Conservation (phyloP, 257 asterid genomes). For the Solanum dulcamara region DNA sequence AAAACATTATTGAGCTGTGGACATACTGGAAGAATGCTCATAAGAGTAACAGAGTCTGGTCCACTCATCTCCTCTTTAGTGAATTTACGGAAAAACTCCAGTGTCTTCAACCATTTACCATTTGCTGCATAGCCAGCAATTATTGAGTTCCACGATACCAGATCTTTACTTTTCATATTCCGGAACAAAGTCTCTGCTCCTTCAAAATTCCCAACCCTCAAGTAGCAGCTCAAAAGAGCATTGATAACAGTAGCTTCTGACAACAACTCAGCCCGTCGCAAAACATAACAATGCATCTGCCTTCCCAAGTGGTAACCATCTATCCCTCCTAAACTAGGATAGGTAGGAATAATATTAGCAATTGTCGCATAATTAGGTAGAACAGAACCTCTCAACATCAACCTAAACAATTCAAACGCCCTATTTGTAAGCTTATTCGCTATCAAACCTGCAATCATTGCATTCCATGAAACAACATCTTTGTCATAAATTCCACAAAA, state of each 20-base stretch:
- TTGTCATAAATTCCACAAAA: conserved; percentile 48
- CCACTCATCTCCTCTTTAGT: conserved; percentile 16
- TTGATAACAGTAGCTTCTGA: conserved; percentile 34
- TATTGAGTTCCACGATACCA: conserved; percentile 72
- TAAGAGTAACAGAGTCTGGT: conserved; percentile 49
- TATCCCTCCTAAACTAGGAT: conserved; percentile 30
- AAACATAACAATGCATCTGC: conserved; percentile 55
- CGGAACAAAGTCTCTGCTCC: conserved; percentile 45
- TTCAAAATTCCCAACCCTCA: conserved; percentile 34
- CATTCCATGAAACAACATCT: conserved; percentile 79
- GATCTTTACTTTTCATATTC: conserved; percentile 40
- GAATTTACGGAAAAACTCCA: conserved; percentile 33
- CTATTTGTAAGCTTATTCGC: conserved; percentile 41
- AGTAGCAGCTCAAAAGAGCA: conserved; percentile 65
- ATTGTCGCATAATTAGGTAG: conserved; percentile 68
- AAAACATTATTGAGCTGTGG: conserved; percentile 32
- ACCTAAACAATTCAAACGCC: conserved; percentile 38
- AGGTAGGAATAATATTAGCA: conserved; percentile 45
- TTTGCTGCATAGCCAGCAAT: conserved; percentile 58
- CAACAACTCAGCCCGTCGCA: conserved; percentile 40
- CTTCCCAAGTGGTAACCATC: conserved; percentile 28
- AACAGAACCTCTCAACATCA: conserved; percentile 35
- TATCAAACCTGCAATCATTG: conserved; percentile 60
- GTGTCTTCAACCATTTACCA: conserved; percentile 47
- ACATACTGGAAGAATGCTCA: conserved; percentile 71